Conservation (phyloP, 2,329 filamentous ascomycete genomes). For the Lomentospora prolificans region DNA sequence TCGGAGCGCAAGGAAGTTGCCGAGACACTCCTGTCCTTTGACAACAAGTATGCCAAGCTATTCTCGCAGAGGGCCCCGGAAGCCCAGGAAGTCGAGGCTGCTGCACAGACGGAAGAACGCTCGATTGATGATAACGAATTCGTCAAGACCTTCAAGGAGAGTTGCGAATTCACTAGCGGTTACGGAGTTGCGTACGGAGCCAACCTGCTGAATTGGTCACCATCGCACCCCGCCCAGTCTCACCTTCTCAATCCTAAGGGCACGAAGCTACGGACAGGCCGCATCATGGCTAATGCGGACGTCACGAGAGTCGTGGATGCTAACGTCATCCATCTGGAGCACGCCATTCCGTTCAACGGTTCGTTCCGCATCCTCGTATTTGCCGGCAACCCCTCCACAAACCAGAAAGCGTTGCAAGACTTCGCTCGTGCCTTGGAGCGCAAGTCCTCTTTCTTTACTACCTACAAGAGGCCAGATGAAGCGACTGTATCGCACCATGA, state of each 20-base stretch:
- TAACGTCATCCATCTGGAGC: slow-evolving; percentile 83
- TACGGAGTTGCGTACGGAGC: slow-evolving; percentile 81
- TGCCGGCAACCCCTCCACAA: slow-evolving; percentile 56
- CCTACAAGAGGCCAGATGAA: slow-evolving; percentile 53
- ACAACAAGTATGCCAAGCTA: slow-evolving; percentile 79
- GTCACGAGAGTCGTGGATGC: slow-evolving; percentile 83
- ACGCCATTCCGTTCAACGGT: slow-evolving; percentile 81
- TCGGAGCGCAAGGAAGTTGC: slow-evolving; percentile 76
- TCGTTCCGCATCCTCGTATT: slow-evolving; percentile 82
- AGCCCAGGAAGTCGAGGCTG: slow-evolving; percentile 61
- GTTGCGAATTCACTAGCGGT: slow-evolving; percentile 85
- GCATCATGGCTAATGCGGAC: slow-evolving; percentile 65
- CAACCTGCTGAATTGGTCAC: slow-evolving; percentile 77
- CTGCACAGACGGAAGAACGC: slow-evolving; percentile 29
- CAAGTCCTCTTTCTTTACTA: slow-evolving; percentile 61
- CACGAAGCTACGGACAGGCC: slow-evolving; percentile 60
- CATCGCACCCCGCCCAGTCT: slow-evolving; percentile 61
- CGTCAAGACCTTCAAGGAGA: slow-evolving; percentile 80
- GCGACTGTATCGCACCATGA: slow-evolving; percentile 64
- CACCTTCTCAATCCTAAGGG: slow-evolving; percentile 56
- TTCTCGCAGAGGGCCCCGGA: slow-evolving; percentile 73
- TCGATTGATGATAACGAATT: slow-evolving; percentile 61
- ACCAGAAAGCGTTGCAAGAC: slow-evolving; percentile 56
- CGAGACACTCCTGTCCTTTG: slow-evolving; percentile 75
- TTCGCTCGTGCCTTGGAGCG: slow-evolving; percentile 55